Evolutionary conservation across 78 protist genomes (phyloP), one percentile per base, ranked within the genome.

Genomic region (Chrysochromulina parva): DNA sequence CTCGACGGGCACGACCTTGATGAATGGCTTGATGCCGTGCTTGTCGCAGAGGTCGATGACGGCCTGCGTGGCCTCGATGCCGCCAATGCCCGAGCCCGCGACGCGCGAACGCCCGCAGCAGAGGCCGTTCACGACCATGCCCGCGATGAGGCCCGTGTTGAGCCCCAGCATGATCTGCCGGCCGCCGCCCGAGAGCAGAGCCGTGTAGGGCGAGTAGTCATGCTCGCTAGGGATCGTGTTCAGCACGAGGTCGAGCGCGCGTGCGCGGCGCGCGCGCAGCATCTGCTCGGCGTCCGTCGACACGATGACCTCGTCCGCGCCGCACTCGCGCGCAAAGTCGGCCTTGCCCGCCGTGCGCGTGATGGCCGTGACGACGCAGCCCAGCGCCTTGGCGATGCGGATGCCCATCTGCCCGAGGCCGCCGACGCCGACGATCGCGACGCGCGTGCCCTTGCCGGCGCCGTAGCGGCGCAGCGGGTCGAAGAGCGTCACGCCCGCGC

Each of bases 401-500:
- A 88, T 47, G 19, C 57, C 90, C 62, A 67, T 65, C 20, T 20
- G 17, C 1, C 90, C 90, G 16, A 88, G 90, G 7, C 90, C 90
- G 62, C 90, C 90, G 13, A 88, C n/a, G 1, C 90, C 90, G 22
- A 66, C 81, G n/a, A 88, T n/a, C 28, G 48, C 90, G 24, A 88
- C 82, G 20, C 28, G 10, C 9, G n/a, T n/a, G 13, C 88, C 69
- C 20, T 20, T 16, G 19, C 24, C 47, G 60, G 60, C 86, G 17
- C 86, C 86, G 38, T 11, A 6, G 5, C 11, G 11, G 22, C 5
- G 5, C 14, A 93, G 50, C 20, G 96, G 95, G 28, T 90, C 62
- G 85, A 84, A 95, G 54, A 57, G 52, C 38, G 96, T 95, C 53
- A 65, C 11, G 24, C 91, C 95, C 26, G 95, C 93, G 88, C 95